phyloP scores from a whole-genome alignment of 176 grass and related monocot species.

The Metroxylon sagu region DNA sequence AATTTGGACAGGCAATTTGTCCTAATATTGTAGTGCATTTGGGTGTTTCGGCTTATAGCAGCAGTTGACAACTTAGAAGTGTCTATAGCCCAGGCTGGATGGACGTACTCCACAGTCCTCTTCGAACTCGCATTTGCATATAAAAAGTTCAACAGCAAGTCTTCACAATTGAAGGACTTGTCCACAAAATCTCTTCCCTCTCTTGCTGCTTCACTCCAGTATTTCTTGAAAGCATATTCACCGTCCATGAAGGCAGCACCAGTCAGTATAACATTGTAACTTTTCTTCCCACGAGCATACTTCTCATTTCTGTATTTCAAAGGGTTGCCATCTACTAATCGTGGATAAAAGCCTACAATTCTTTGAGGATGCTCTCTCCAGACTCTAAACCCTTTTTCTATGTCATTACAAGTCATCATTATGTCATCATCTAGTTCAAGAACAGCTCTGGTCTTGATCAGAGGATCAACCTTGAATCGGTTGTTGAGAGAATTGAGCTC shows the following conservation, averaged over 20 bases:
- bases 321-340: constrained; percentile 70
- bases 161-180: constrained; percentile 92
- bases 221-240: constrained; percentile 70
- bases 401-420: constrained; percentile 95
- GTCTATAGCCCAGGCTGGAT: constrained; percentile 95
- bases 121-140: constrained; percentile 56
- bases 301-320: constrained; percentile 76
- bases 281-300: constrained; percentile 78
- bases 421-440: constrained; percentile 96
- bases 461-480: constrained; percentile 68
- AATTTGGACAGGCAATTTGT: constrained; percentile 82
- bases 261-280: constrained; percentile 88
- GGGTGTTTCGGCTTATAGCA: constrained; percentile 83
- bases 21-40: constrained; percentile 68
- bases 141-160: constrained; percentile 88
- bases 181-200: constrained; percentile 72
- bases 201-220: constrained; percentile 78
- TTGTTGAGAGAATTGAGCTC: constrained; percentile 91
- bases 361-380: constrained; percentile 90
- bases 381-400: constrained; percentile 91
- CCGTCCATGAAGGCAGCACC: constrained; percentile 95
- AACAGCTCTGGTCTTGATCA: constrained; percentile 86
- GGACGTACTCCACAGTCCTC: constrained; percentile 83
- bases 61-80: constrained; percentile 86
- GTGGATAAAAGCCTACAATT: constrained; percentile 87